Conservation (phyloP, 352 stramenopile genomes). For the Phytophthora aleatoria region DNA sequence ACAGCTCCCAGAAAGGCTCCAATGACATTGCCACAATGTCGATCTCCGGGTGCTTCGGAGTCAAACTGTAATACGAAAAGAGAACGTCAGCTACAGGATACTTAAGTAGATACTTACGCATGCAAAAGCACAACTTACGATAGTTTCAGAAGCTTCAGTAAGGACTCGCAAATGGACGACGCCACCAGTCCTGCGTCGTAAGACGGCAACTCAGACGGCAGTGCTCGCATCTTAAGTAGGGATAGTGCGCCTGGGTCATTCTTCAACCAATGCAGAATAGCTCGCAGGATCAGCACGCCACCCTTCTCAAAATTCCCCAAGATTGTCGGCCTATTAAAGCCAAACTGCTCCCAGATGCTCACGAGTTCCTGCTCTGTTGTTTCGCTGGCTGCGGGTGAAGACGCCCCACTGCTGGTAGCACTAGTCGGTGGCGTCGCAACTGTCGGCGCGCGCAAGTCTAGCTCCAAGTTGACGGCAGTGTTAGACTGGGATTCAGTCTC, state of each 20-base stretch:
- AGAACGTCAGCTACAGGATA: conserved; percentile 13
- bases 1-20: conserved; percentile 85
- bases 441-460: conserved; percentile 17
- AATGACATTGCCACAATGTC: conserved; percentile 80
- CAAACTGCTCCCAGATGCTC: conserved; percentile 76
- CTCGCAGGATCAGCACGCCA: conserved; percentile 69
- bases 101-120: too few species aligned
- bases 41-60: conserved; percentile 62
- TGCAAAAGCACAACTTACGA: conserved; percentile 44
- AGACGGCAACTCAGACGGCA: conserved; percentile 59
- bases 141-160: conserved; percentile 78
- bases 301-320: conserved; percentile 83
- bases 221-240: conserved; percentile 53
- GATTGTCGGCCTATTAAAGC: conserved; percentile 67
- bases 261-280: conserved; percentile 70
- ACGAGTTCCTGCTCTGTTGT: conserved; percentile 40
- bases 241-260: conserved; percentile 51
- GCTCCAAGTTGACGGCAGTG: conserved; percentile 13
- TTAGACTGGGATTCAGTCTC: conserved; percentile 14
- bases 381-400: conserved; percentile 22
- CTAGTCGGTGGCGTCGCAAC: conserved; percentile 18
- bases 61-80: conserved; percentile 38
- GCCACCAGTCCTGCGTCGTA: conserved; percentile 75
- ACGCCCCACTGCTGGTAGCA: conserved; percentile 18
- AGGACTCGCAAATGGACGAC: conserved; percentile 68